Evolutionary conservation across 306 rosid species (phyloP), one percentile per base, ranked within the genome.

Genomic region (Fagus crenata): DNA sequence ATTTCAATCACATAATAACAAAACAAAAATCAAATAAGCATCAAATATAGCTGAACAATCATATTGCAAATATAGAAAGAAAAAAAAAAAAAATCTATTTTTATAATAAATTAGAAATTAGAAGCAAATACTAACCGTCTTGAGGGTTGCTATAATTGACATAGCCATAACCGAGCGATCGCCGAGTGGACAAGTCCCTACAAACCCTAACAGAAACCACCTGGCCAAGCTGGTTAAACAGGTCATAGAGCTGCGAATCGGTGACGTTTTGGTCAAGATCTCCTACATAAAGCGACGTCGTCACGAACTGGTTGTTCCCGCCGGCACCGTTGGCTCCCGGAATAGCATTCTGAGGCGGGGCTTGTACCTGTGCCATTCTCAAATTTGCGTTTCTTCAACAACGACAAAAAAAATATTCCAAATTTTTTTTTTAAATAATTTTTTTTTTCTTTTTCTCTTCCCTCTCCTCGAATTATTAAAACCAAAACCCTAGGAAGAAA

Each of bases 131-230:
- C 94, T 83, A 41, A 95, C 99, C 99, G 70, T 95, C 97, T 70
- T 84, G 92, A 0, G 97, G 89, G 74, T 76, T 87, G 89, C 85
- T 89, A 54, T 72, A 95, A 82, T 95, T 95, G 86, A 95, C 99
- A 49, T 95, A 95, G 28, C 97, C 99, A 9, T 95, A 95, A 65
- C 99, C 99, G 58, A 95, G 97, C 49, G 99, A 95, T 84, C 99
- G 86, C 35, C 97, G 85, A 33, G 81, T 86, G 54, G 90, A 77
- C 89, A 95, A 84, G 67, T 95, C 99, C 90, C 97, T 89, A 86
- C 99, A 95, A 86, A 95, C 93, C 96, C 99, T 87, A 83, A 95
- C 99, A 55, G 97, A 92, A 67, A 88, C 92, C 14, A 95, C 97
- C 89, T 92, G 97, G 37, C 97, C 97, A 84, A 93, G 81, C 83